phyloP scores from a whole-genome alignment of 768 basidiomycete genomes.

The Leucocoprinus leucothites region DNA sequence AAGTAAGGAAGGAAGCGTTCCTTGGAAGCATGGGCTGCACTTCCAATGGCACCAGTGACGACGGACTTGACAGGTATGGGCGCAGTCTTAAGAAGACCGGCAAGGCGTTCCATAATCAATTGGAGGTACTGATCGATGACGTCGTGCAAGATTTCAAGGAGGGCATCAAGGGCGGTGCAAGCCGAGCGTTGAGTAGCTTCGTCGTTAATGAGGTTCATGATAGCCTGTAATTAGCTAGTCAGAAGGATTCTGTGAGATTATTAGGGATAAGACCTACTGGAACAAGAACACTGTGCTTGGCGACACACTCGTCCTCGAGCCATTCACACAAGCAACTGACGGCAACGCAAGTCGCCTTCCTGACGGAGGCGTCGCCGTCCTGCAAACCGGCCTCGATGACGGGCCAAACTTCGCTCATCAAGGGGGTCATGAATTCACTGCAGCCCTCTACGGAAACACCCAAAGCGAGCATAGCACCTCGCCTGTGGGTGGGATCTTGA shows the following conservation, averaged over 20 bases:
- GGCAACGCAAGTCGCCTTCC: constrained; percentile 94
- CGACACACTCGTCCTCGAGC: constrained; percentile 89
- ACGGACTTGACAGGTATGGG: constrained; percentile 89
- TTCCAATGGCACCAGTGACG: constrained; percentile 96
- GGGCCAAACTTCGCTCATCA: constrained; percentile 92
- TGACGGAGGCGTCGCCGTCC: constrained; percentile 80
- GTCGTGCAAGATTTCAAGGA: constrained; percentile 92
- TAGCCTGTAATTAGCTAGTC: constrained; percentile 45
- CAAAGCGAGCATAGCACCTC: constrained; percentile 92
- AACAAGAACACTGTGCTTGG: constrained; percentile 79
- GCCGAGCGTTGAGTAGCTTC: constrained; percentile 84
- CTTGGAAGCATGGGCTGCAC: constrained; percentile 95
- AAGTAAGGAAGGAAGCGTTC: constrained; percentile 92
- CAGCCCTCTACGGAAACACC: constrained; percentile 97
- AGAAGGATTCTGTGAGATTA: constrained; percentile 2
- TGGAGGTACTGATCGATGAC: constrained; percentile 88
- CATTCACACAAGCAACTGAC: constrained; percentile 97
- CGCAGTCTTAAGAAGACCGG: constrained; percentile 80
- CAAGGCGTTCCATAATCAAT: constrained; percentile 92
- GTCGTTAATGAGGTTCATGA: constrained; percentile 90
- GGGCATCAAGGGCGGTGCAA: constrained; percentile 95
- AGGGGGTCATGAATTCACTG: constrained; percentile 94
- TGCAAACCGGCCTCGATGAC: constrained; percentile 85
- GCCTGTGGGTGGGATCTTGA: constrained; percentile 72
- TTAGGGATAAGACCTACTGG: constrained; percentile 53